A percentile compares a stretch with the other conserved stretches of the same genome.
phyloP scores from a whole-genome alignment of 2,329 filamentous ascomycete species.

The Claviceps purpurea region DNA sequence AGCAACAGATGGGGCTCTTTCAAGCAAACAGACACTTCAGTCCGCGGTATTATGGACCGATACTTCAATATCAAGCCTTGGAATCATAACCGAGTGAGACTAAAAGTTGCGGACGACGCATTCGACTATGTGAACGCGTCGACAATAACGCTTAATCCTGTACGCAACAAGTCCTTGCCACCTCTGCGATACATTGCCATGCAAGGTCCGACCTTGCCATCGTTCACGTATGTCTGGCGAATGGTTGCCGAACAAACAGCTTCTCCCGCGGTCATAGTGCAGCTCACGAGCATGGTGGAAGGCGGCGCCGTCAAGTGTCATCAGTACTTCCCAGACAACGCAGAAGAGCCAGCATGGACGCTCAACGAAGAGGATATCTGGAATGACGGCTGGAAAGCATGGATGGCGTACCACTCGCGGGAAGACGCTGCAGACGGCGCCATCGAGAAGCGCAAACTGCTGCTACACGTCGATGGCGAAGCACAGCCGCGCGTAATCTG shows the following conservation, averaged over 20 bases:
- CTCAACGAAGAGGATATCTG: conserved; percentile 54
- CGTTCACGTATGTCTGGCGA: conserved; percentile 77
- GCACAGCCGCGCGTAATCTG: conserved; percentile 48
- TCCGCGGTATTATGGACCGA: conserved; percentile 48
- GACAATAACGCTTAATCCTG: conserved; percentile 44
- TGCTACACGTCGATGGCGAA: conserved; percentile 36
- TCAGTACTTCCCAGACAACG: conserved; percentile 63
- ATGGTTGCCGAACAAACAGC: conserved; percentile 75
- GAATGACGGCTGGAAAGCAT: conserved; percentile 53
- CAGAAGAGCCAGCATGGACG: conserved; percentile 37
- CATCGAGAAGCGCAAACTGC: conserved; percentile 63
- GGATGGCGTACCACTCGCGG: conserved; percentile 52
- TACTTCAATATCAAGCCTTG: conserved; percentile 87
- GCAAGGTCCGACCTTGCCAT: conserved; percentile 71
- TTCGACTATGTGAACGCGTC: conserved; percentile 78
- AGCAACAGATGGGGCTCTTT: conserved; percentile 22
- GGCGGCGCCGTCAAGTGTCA: conserved; percentile 69
- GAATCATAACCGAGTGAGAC: conserved; percentile 70
- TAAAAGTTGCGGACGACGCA: conserved; percentile 60
- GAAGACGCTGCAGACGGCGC: conserved; percentile 41
- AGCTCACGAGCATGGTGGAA: conserved; percentile 86
- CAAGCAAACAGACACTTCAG: conserved; percentile 19
- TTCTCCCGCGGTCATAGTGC: conserved; percentile 72
- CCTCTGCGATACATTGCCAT: conserved; percentile 71
- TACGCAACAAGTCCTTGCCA: conserved; percentile 22